phyloP scores from a whole-genome alignment of 2,329 filamentous ascomycete species.

The Chaetomium olivaceum region DNA sequence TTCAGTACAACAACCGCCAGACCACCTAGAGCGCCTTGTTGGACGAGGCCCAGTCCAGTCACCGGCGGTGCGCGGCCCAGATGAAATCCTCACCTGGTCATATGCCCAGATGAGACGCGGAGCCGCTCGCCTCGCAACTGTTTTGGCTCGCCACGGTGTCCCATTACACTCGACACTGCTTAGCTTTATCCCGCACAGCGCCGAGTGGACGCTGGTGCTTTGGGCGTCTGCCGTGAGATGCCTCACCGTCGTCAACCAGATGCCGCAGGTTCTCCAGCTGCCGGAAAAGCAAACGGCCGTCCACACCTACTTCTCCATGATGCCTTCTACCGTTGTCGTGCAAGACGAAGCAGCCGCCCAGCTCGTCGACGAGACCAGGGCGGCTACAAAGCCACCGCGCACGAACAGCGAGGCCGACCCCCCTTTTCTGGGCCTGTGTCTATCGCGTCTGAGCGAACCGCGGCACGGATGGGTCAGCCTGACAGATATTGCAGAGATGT shows the following conservation, averaged over 20 bases:
- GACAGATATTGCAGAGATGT: neutral
- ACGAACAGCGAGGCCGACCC: neutral
- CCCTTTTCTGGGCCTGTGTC: neutral
- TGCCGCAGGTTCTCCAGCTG: neutral
- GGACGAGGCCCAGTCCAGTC: neutral
- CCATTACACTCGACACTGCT: neutral
- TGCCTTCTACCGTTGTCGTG: neutral
- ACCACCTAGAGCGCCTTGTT: neutral
- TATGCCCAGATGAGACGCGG: slow-evolving; percentile 1
- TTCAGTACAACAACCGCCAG: neutral
- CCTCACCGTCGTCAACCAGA: neutral
- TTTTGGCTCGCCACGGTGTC: neutral
- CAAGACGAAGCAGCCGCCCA: neutral
- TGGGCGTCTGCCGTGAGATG: neutral
- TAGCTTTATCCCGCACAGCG: neutral
- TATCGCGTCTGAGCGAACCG: neutral
- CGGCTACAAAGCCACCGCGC: neutral
- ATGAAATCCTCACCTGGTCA: neutral
- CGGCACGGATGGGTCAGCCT: neutral
- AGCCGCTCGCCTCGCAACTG: neutral
- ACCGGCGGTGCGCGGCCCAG: neutral
- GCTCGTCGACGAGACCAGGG: neutral
- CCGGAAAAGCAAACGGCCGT: neutral
- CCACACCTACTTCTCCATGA: neutral
- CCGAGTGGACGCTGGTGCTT: neutral